Conservation (phyloP, 192 early-diverging fungal genomes). For the Rhizoclosmatium sp. region DNA sequence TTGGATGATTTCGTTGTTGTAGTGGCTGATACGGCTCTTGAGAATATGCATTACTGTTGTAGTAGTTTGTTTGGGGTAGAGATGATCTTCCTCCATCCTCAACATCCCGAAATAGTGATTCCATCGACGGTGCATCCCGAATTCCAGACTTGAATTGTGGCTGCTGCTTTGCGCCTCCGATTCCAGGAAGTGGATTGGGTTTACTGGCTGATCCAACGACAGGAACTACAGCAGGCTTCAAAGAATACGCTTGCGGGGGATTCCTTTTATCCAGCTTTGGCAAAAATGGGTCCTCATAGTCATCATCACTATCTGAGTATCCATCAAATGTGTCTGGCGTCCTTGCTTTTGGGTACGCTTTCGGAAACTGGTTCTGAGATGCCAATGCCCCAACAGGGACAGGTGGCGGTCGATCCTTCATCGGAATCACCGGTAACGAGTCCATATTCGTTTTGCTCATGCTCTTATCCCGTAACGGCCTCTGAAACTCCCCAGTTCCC, state of each 20-base stretch:
- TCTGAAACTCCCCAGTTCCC: not conserved
- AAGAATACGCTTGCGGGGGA: not conserved
- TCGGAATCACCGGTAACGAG: not conserved
- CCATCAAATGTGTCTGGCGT: not conserved
- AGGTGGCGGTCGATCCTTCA: not conserved
- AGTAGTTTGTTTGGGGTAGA: not conserved
- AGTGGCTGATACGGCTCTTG: not conserved
- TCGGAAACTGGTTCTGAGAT: not conserved
- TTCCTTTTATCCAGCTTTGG: not conserved
- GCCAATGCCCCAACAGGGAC: not conserved
- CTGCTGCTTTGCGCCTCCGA: not conserved
- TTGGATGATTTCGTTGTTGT: not conserved
- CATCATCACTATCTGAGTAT: slow-evolving; percentile 35
- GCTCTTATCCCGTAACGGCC: not conserved
- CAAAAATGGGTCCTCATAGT: slow-evolving; percentile 7
- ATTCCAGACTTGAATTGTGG: not conserved
- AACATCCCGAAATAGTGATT: slow-evolving; percentile 27
- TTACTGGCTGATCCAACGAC: not conserved
- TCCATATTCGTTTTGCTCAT: not conserved
- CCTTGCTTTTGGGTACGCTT: not conserved
- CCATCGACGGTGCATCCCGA: not conserved
- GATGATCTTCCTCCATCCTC: not conserved
- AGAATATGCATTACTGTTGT: not conserved
- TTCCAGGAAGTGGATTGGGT: not conserved
- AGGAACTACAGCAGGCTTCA: not conserved